Base-by-base conservation (phyloP, 2,329 filamentous ascomycete genomes). In the Zopfia rhizophila region DNA sequence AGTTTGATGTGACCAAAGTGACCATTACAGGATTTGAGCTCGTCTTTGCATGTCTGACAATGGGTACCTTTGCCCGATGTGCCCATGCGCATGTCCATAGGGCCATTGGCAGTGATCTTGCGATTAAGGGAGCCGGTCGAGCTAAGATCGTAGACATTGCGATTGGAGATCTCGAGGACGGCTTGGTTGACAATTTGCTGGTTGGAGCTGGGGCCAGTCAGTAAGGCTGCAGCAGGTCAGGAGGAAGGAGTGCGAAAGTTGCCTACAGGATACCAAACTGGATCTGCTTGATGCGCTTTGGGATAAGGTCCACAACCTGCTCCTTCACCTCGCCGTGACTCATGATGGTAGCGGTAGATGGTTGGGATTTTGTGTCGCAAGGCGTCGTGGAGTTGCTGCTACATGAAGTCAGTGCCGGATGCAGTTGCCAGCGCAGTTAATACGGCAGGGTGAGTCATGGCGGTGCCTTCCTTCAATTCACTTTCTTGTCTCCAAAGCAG, bases 161-260 rank as follows among this genome's bases (percentile, higher is more conserved):
- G 86, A 70, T 97, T 90, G n/a, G 90, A 95, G 46, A 99, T 88
- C 74, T 97, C 91, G 57, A 97, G 83, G 45, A 97, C 91, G 53
- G 89, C 91, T 74, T 99, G 94, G 68, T 93, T 95, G 60, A 96
- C 89, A 58, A 97, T 96, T 66, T 97, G 91, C 69, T 96, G 89
- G 63, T 90, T 91, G 18, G 92, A 96, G 66, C 89, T 91, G 55
- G 13, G 39, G 45, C 22, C 21, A 18, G 62, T 68, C 45, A 65
- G 45, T 48, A 53, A 25, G 3, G 8, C 23, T 22, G 11, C 21
- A 25, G 37, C 31, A 22, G 18, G 17, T 29, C 22, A 36, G 35
- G 42, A 14, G 38, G 38, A 45, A 17, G 21, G 16, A 29, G 21
- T 13, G 31, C 24, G 36, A 32, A 31, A 35, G 46, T 11, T n/a